Conservation (phyloP, 805 yeast genomes). For the Metschnikowia continentalis region DNA sequence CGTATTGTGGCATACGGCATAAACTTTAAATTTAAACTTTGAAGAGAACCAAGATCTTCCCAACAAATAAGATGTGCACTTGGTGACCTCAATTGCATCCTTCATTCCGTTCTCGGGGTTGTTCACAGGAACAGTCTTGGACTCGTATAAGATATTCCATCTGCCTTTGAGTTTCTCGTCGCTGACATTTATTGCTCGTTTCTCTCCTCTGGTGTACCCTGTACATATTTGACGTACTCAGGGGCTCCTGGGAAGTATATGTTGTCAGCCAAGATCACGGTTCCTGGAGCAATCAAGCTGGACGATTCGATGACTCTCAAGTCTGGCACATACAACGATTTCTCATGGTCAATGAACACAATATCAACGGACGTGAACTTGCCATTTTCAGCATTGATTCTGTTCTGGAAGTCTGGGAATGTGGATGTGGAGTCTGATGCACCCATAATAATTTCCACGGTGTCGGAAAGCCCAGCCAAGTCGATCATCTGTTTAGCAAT, state of each 20-base stretch:
- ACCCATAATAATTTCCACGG: conserved; percentile 31
- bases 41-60: neutral
- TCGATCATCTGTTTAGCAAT: conserved; percentile 27
- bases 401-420: conserved; percentile 23
- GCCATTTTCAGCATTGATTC: conserved; percentile 7
- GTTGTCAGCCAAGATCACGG: conserved; percentile 39
- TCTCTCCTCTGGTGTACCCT: conserved; percentile 34
- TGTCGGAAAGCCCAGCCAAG: conserved; percentile 30
- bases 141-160: conserved; percentile 40
- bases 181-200: conserved; percentile 25
- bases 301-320: conserved; percentile 38
- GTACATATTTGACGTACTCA: conserved; percentile 37
- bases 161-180: conserved; percentile 30
- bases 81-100: conserved; percentile 33
- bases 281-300: conserved; percentile 36
- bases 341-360: conserved; percentile 40
- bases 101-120: conserved; percentile 10
- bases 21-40: no score
- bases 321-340: conserved; percentile 38
- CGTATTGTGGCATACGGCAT: neutral
- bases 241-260: conserved; percentile 34
- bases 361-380: conserved; percentile 27
- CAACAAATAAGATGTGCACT: conserved; percentile 26
- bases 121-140: conserved; percentile 21
- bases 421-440: conserved; percentile 27